These are phyloP conservation scores for Cicer bijugum DNA, from an alignment of 306 rosid genomes.

Conservation along the genomic window DNA sequence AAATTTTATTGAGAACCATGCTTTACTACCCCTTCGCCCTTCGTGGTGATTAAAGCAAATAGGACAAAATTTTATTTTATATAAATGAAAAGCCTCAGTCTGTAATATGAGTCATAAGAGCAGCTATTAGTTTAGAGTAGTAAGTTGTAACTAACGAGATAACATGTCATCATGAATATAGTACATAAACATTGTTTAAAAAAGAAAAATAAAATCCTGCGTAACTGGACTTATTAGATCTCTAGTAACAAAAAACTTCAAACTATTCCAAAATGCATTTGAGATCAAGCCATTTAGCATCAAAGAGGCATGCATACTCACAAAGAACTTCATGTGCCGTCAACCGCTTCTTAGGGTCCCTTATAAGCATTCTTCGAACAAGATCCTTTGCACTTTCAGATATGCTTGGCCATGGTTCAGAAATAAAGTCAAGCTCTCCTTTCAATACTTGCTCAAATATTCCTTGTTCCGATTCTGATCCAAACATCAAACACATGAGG, in stretches of 20 bases:
- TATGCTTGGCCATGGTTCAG: conserved; percentile 98
- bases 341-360: conserved; percentile 85
- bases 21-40: not conserved
- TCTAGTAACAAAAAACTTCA: not conserved
- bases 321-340: conserved; percentile 95
- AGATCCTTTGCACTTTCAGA: conserved; percentile 90
- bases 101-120: conserved; percentile 14
- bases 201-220: not conserved
- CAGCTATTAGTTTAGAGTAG: conserved; percentile 24
- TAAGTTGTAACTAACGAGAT: conserved; percentile 18
- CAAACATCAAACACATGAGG: conserved; percentile 40
- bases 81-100: conserved; percentile 15
- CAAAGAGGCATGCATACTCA: conserved; percentile 54
- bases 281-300: conserved; percentile 30
- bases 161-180: not conserved
- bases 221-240: conserved; percentile 15
- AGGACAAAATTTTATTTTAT: not conserved
- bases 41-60: conserved; percentile 1
- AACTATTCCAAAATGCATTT: conserved; percentile 29
- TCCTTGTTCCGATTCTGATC: conserved; percentile 89
- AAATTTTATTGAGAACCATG: conserved; percentile 24
- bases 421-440: conserved; percentile 85
- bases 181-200: not conserved
- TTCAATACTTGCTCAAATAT: conserved; percentile 96
- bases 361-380: conserved; percentile 82